phyloP scores from a whole-genome alignment of 2,329 filamentous ascomycete species.

The Gyromitra esculenta region DNA sequence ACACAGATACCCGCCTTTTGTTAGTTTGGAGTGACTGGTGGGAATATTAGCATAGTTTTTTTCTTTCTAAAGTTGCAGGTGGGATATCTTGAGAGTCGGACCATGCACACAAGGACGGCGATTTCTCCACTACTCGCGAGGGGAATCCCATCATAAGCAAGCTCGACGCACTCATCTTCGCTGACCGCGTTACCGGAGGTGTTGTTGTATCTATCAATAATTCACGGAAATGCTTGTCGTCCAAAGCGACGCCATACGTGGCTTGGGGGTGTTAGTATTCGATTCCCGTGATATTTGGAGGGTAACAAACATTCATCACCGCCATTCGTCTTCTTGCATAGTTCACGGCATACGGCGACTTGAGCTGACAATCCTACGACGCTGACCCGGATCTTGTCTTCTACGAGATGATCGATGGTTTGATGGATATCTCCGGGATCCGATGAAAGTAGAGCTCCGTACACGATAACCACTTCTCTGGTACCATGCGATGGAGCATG shows the following conservation, averaged over 20 bases:
- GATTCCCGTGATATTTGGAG: neutral
- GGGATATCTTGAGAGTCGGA: constrained; percentile 27
- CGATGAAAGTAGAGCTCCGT: constrained; percentile 86
- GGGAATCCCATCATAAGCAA: constrained; percentile 99
- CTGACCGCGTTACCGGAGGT: constrained; percentile 80
- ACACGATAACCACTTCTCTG: constrained; percentile 88
- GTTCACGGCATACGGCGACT: constrained; percentile 88
- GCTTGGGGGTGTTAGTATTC: constrained; percentile 23
- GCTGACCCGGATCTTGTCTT: constrained; percentile 84
- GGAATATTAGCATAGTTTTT: constrained; percentile 26
- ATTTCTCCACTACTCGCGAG: constrained; percentile 78
- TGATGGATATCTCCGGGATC: constrained; percentile 96
- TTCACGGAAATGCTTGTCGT: constrained; percentile 88
- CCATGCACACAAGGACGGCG: constrained; percentile 81
- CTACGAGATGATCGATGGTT: constrained; percentile 80
- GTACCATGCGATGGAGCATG: constrained; percentile 94
- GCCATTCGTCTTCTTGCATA: constrained; percentile 86
- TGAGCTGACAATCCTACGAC: constrained; percentile 92
- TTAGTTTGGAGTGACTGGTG: constrained; percentile 55
- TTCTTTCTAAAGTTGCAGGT: constrained; percentile 10
- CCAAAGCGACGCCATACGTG: constrained; percentile 83
- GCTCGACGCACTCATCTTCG: constrained; percentile 69
- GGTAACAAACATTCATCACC: constrained; percentile 69
- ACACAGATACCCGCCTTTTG: constrained; percentile 82
- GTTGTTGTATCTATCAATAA: constrained; percentile 89